Percentiles rank a stretch among this genome's conserved stretches.
These are phyloP conservation scores for Pisolithus tinctorius DNA, from an alignment of 768 basidiomycete species.

Conservation along the genomic window DNA sequence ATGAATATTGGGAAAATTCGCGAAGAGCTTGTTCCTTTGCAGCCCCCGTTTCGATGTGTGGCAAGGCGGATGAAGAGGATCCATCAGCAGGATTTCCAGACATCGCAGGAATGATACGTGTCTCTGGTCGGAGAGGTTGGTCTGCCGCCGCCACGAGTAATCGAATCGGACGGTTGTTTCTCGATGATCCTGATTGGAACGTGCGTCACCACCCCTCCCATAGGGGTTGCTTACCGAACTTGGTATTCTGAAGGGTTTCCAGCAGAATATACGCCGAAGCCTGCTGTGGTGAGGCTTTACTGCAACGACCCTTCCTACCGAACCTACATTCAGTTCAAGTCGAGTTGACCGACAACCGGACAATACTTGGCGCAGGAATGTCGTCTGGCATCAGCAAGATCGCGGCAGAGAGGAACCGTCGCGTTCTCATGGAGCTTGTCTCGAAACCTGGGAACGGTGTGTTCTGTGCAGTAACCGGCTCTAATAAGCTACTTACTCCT, in stretches of 20 bases:
- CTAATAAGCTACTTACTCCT: background rate
- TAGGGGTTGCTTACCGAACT: no score
- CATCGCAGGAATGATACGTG: no score
- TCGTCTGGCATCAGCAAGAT: conserved; percentile 45
- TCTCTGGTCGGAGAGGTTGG: no score
- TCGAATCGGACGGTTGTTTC: no score
- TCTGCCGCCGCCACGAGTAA: no score
- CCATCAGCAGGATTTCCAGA: no score
- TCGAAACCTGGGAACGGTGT: conserved; percentile 74
- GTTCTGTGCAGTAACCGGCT: background rate
- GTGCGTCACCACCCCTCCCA: no score
- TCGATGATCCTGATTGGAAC: no score
- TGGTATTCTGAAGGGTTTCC: no score
- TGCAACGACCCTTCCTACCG: no score
- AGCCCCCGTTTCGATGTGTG: conserved; percentile 11
- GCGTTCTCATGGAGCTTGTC: conserved; percentile 60
- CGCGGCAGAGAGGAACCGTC: conserved; percentile 57
- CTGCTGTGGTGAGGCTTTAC: no score
- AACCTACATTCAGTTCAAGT: background rate
- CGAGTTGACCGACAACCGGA: background rate
- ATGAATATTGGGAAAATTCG: conserved; percentile 41
- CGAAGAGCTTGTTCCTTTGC: conserved; percentile 14
- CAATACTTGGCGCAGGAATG: conserved; percentile 12
- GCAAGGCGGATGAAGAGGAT: background rate
- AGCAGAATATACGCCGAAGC: no score